Evolutionary conservation across 2,329 filamentous ascomycete species (phyloP).

Genomic region (Talaromyces atroroseus): DNA sequence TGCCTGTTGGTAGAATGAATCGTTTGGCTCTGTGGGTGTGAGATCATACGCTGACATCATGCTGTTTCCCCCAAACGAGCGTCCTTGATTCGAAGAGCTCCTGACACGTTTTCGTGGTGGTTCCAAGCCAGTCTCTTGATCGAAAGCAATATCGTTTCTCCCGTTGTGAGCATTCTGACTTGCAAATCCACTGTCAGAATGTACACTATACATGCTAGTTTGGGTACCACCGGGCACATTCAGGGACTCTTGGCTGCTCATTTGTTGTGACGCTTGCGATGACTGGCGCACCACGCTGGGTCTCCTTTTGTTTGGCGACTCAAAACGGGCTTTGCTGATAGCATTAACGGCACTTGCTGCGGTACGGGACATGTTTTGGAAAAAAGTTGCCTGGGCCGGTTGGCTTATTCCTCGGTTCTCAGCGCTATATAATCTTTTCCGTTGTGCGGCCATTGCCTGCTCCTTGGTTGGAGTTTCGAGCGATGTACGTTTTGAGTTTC

Average conservation of each 20-base stretch:
- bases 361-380: constrained; percentile 92
- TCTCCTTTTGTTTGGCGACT: constrained; percentile 69
- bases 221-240: constrained; percentile 71
- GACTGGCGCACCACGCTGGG: constrained; percentile 67
- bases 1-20: constrained; percentile 43
- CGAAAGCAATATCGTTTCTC: constrained; percentile 40
- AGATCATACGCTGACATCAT: constrained; percentile 37
- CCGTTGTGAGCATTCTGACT: constrained; percentile 48
- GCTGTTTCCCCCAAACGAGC: constrained; percentile 30
- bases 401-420: constrained; percentile 63
- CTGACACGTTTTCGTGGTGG: constrained; percentile 75
- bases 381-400: constrained; percentile 75
- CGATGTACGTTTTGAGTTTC: constrained; percentile 63
- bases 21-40: constrained; percentile 42
- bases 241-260: constrained; percentile 57
- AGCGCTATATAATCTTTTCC: constrained; percentile 85
- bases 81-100: constrained; percentile 48
- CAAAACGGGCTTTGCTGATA: constrained; percentile 91
- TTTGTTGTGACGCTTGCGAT: constrained; percentile 47
- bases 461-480: constrained; percentile 97
- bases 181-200: constrained; percentile 68
- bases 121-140: constrained; percentile 57
- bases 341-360: constrained; percentile 90
- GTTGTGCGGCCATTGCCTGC: constrained; percentile 92
- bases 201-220: constrained; percentile 63